phyloP scores from a whole-genome alignment of 768 basidiomycete species.

The Lentinula edodes region DNA sequence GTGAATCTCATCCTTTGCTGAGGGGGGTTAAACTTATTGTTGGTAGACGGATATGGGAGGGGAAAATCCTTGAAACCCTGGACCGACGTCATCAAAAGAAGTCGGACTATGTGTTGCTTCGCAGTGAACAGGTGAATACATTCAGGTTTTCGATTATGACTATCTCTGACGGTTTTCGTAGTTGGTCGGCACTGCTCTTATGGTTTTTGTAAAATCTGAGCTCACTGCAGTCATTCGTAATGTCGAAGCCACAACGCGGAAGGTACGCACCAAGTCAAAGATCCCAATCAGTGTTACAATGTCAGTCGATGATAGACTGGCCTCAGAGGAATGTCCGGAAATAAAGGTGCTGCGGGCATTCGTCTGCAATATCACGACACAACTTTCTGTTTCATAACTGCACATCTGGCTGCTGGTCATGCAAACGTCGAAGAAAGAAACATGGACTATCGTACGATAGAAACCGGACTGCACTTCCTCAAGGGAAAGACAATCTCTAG shows the following conservation, averaged over 20 bases:
- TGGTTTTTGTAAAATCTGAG: slow-evolving; percentile 77
- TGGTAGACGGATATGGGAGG: slow-evolving; percentile 83
- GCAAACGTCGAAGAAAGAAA: slow-evolving; percentile 86
- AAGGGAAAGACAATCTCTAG: slow-evolving; percentile 84
- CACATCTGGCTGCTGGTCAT: slow-evolving; percentile 96
- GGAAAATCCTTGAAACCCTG: slow-evolving; percentile 72
- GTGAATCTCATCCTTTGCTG: slow-evolving; percentile 28
- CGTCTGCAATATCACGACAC: slow-evolving; percentile 90
- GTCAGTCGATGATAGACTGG: slow-evolving; percentile 52
- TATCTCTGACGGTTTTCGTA: slow-evolving; percentile 24
- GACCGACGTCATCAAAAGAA: slow-evolving; percentile 63
- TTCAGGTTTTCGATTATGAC: not conserved
- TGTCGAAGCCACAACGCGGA: slow-evolving; percentile 88
- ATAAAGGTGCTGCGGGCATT: slow-evolving; percentile 95
- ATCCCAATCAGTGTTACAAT: not conserved
- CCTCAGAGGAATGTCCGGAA: slow-evolving; percentile 89
- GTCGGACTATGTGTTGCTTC: slow-evolving; percentile 74
- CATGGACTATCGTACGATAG: slow-evolving; percentile 86
- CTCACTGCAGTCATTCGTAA: slow-evolving; percentile 78
- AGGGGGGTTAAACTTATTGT: not conserved
- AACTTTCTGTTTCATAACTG: slow-evolving; percentile 91
- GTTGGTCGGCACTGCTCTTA: slow-evolving; percentile 92
- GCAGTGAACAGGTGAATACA: slow-evolving; percentile 79
- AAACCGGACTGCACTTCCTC: slow-evolving; percentile 76
- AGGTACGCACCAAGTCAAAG: slow-evolving; percentile 41